A percentile compares a stretch with the other conserved stretches of the same genome.
Conservation (phyloP, 306 rosid genomes). For the Quercus cerris region DNA sequence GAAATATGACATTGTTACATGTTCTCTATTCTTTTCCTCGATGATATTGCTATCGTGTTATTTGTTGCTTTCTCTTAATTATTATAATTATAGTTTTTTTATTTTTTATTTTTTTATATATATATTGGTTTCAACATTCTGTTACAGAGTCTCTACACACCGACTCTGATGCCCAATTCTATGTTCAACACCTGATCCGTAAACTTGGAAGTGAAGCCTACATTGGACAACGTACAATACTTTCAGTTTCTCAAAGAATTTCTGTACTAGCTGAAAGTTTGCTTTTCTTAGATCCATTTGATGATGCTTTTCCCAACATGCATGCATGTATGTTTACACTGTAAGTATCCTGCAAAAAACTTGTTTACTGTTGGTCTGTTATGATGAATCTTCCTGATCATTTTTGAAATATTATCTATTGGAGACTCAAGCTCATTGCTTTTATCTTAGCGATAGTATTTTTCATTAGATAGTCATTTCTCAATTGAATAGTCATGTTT, state of each 20-base stretch:
- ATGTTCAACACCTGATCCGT: conserved; percentile 71
- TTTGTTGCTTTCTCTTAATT: background rate
- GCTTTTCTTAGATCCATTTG: conserved; percentile 88
- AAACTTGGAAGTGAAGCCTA: conserved; percentile 69
- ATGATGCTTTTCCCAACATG: conserved; percentile 61
- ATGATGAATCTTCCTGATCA: background rate
- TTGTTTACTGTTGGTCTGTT: background rate
- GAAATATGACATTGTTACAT: background rate
- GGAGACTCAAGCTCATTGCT: background rate
- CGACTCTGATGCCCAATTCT: conserved; percentile 35
- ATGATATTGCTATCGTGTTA: conserved; percentile 14
- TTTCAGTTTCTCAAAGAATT: conserved; percentile 69
- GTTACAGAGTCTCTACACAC: conserved; percentile 45
- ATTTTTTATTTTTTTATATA: too few relatives aligned
- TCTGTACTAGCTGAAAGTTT: conserved; percentile 66
- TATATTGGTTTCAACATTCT: conserved; percentile 6
- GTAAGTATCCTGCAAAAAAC: conserved; percentile 49
- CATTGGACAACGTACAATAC: conserved; percentile 71
- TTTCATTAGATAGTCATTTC: background rate
- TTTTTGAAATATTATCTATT: background rate
- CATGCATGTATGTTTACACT: conserved; percentile 68
- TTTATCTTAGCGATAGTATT: background rate
- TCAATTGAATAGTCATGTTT: too few relatives aligned
- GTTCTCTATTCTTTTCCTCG: conserved; percentile 11
- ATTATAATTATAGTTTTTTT: background rate